A percentile compares a stretch with the other conserved stretches of the same genome.
Evolutionary conservation across 805 yeast species (phyloP).

Genomic region (Maudiozyma turicensis): DNA sequence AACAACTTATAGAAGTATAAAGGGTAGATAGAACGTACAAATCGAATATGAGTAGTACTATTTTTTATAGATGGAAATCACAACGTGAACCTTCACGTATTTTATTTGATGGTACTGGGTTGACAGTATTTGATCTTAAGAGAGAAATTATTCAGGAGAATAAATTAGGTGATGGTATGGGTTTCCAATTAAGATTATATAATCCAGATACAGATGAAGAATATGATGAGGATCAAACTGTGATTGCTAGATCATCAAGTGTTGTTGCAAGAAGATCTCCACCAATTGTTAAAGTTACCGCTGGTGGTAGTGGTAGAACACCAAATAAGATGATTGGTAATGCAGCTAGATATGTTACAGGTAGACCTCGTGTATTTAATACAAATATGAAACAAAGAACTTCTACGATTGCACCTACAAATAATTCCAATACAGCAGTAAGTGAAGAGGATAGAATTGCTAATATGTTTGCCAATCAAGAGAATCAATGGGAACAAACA

Average conservation of each 20-base stretch:
- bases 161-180: constrained; percentile 73
- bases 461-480: constrained; percentile 87
- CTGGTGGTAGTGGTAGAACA: constrained; percentile 5
- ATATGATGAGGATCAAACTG: constrained; percentile 79
- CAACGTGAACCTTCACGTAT: constrained; percentile 73
- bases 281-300: constrained; percentile 30
- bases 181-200: constrained; percentile 66
- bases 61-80: constrained; percentile 78
- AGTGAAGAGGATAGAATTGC: constrained; percentile 79
- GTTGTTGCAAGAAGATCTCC: constrained; percentile 79
- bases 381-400: constrained; percentile 14
- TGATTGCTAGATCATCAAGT: constrained; percentile 81
- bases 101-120: constrained; percentile 91
- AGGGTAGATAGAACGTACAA: not conserved
- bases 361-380: constrained; percentile 49
- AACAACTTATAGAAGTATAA: not conserved
- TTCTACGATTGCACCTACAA: constrained; percentile 1
- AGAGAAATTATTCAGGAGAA: constrained; percentile 79
- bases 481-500: constrained; percentile 89
- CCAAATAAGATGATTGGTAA: constrained; percentile 37
- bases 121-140: constrained; percentile 88
- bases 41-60: constrained; percentile 64
- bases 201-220: constrained; percentile 67
- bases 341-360: constrained; percentile 62
- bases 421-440: constrained; percentile 19